Percentiles rank a stretch among this genome's conserved stretches.
Evolutionary conservation across 2,329 filamentous ascomycete species (phyloP).

Genomic region (Alternaria sp.): DNA sequence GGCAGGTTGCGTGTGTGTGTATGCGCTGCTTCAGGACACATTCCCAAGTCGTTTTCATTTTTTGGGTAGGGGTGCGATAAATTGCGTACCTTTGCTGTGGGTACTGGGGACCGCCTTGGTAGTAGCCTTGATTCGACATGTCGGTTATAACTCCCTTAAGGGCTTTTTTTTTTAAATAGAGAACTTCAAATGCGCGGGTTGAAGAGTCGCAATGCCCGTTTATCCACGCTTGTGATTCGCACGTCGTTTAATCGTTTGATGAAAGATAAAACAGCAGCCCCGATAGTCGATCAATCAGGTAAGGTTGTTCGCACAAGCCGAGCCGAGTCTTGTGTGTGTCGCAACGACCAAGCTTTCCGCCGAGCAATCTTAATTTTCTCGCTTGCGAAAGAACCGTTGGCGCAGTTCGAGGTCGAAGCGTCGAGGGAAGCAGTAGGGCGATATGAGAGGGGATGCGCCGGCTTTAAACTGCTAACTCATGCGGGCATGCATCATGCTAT

Average conservation of each 20-base stretch:
- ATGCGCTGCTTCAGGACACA: not conserved
- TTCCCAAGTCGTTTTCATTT: not conserved
- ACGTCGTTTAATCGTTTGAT: not conserved
- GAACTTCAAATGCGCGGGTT: not conserved
- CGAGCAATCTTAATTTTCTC: too few relatives aligned
- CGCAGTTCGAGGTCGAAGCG: too few relatives aligned
- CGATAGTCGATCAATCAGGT: too few relatives aligned
- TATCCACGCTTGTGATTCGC: not conserved
- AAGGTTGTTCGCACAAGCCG: too few relatives aligned
- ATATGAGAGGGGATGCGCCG: slow-evolving; percentile 4
- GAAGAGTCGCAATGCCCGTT: not conserved
- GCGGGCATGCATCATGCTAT: slow-evolving; percentile 14
- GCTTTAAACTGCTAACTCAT: slow-evolving; percentile 8
- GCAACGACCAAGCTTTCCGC: too few relatives aligned
- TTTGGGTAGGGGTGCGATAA: not conserved
- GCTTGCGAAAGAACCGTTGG: too few relatives aligned
- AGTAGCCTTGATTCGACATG: slow-evolving; percentile 52
- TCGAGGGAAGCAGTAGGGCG: too few relatives aligned
- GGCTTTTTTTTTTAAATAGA: not conserved
- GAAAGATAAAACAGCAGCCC: not conserved
- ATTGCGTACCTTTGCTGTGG: slow-evolving; percentile 46
- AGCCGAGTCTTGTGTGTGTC: too few relatives aligned
- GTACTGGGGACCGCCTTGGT: slow-evolving; percentile 50
- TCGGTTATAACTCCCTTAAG: not conserved
- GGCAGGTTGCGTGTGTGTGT: too few relatives aligned